Conservation (phyloP, 768 basidiomycete genomes). For the Termitomyces eurrhizus region DNA sequence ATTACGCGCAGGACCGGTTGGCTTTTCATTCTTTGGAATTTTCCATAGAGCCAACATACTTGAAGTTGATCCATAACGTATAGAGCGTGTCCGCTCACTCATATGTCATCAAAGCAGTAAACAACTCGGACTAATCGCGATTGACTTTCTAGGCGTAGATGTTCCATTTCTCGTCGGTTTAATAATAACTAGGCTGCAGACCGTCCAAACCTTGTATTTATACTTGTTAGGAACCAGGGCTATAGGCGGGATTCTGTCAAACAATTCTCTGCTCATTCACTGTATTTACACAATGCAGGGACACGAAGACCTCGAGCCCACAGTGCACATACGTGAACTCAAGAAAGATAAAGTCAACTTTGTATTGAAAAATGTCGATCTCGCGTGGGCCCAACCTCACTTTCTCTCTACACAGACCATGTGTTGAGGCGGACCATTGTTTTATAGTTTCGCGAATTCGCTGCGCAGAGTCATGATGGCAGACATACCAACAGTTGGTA, state of each 20-base stretch:
- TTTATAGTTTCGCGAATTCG: conserved; percentile 84
- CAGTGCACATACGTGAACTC: conserved; percentile 79
- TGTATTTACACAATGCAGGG: conserved; percentile 28
- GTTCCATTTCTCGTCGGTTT: background rate
- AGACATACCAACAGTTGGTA: conserved; percentile 93
- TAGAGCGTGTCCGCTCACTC: background rate
- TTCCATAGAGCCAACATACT: background rate
- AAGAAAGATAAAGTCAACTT: conserved; percentile 87
- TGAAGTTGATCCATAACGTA: background rate
- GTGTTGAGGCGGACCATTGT: conserved; percentile 10
- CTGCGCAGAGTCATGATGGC: conserved; percentile 93
- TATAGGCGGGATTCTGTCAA: background rate
- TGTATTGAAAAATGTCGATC: conserved; percentile 92
- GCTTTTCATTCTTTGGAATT: background rate
- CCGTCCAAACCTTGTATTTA: background rate
- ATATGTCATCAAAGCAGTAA: background rate
- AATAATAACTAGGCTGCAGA: background rate
- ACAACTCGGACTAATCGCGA: background rate
- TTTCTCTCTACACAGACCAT: background rate
- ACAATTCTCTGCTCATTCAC: background rate
- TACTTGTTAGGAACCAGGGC: background rate
- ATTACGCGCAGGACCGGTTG: background rate
- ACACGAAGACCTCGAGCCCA: conserved; percentile 53
- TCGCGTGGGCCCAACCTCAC: conserved; percentile 60
- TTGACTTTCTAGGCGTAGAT: background rate